Evolutionary conservation across 2,329 filamentous ascomycete species (phyloP).

Genomic region (Aspergillus tanneri): DNA sequence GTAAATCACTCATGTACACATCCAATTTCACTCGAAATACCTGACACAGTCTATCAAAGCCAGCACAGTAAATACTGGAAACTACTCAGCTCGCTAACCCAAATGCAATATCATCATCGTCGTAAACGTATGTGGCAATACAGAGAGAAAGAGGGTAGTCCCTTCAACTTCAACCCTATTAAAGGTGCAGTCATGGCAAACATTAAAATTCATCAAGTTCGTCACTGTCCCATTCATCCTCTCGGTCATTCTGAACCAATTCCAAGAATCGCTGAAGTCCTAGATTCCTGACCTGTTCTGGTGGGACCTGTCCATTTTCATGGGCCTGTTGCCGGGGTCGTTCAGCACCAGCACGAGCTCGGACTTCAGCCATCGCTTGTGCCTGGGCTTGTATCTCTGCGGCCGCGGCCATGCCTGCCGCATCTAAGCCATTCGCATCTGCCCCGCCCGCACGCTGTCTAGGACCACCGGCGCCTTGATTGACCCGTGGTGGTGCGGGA

Average conservation of each 20-base stretch:
- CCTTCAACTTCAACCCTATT: too few species aligned
- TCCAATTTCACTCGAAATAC: neutral
- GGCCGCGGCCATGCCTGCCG: conserved; percentile 38
- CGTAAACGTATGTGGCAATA: conserved; percentile 4
- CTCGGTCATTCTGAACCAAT: conserved; percentile 53
- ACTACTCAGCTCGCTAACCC: conserved; percentile 11
- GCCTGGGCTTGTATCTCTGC: conserved; percentile 41
- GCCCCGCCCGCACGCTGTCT: conserved; percentile 30
- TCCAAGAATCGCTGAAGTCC: conserved; percentile 54
- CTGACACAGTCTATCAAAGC: too few species aligned
- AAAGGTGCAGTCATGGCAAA: conserved; percentile 6
- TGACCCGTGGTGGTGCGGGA: conserved; percentile 38
- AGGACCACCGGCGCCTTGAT: conserved; percentile 27
- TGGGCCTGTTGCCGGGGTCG: conserved; percentile 7
- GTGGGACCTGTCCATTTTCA: conserved; percentile 6
- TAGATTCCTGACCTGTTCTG: conserved; percentile 20
- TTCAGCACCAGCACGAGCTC: conserved; percentile 27
- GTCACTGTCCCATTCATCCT: conserved; percentile 61
- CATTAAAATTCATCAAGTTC: conserved; percentile 47
- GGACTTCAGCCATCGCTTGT: conserved; percentile 40
- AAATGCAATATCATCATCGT: conserved; percentile 11
- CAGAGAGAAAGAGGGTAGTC: too few species aligned
- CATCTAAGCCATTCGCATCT: conserved; percentile 28
- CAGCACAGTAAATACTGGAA: too few species aligned
- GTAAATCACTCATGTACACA: too few species aligned